These are phyloP conservation scores for Pichia kudriavzevii DNA, from an alignment of 1,139 yeast species.

Conservation along the genomic window DNA sequence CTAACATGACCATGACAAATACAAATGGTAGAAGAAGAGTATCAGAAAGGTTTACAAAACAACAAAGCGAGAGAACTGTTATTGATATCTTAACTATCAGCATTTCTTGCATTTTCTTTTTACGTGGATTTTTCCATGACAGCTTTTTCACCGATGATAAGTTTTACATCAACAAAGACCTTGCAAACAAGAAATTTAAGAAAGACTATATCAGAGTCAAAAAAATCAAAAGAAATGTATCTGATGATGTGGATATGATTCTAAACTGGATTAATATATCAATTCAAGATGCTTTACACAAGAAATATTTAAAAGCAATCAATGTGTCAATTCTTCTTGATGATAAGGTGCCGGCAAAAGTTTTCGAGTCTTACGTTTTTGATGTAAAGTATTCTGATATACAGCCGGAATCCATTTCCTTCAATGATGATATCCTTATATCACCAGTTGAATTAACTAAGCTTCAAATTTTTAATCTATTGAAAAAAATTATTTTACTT, in stretches of 20 bases:
- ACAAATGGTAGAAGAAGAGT: slow-evolving; percentile 8
- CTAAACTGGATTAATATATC: slow-evolving; percentile 48
- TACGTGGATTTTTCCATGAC: slow-evolving; percentile 45
- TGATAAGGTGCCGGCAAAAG: slow-evolving; percentile 31
- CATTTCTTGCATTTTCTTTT: slow-evolving; percentile 44
- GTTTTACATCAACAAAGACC: slow-evolving; percentile 26
- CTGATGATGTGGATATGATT: slow-evolving; percentile 37
- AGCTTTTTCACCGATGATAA: slow-evolving; percentile 38
- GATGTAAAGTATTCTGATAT: slow-evolving; percentile 33
- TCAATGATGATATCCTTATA: slow-evolving; percentile 23
- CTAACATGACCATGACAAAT: neutral
- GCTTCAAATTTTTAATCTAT: slow-evolving; percentile 36
- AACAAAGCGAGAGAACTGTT: slow-evolving; percentile 30
- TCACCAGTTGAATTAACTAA: slow-evolving; percentile 28
- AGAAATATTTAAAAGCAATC: slow-evolving; percentile 36
- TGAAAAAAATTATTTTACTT: slow-evolving; percentile 42
- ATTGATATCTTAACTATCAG: slow-evolving; percentile 38
- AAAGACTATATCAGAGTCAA: slow-evolving; percentile 36
- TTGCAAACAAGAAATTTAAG: neutral
- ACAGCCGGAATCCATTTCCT: slow-evolving; percentile 21
- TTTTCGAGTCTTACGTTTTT: slow-evolving; percentile 45
- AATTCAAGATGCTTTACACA: slow-evolving; percentile 36
- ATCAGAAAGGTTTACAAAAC: slow-evolving; percentile 18
- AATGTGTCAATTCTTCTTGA: slow-evolving; percentile 40
- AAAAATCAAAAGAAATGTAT: slow-evolving; percentile 36